Conservation (phyloP, 2,329 filamentous ascomycete genomes). For the Pseudopyricularia cyperi region DNA sequence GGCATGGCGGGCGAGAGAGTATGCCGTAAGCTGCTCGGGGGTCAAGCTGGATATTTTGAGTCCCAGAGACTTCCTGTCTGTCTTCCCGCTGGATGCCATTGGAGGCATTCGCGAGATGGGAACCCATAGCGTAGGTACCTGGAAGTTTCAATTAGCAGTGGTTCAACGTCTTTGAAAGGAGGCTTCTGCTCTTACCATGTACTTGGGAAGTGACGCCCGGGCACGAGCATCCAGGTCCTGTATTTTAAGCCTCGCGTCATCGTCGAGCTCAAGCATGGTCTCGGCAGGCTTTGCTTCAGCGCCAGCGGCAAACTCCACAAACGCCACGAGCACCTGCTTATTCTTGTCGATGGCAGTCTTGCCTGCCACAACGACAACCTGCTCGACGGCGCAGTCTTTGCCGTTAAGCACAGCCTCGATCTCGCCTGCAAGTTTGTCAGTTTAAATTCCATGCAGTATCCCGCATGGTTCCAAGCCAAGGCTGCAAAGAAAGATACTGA, state of each 20-base stretch:
- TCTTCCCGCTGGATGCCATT: conserved; percentile 13
- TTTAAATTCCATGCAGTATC: no score
- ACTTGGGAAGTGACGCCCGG: background rate
- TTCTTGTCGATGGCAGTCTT: background rate
- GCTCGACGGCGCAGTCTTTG: background rate
- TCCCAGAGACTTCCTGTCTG: conserved; percentile 3
- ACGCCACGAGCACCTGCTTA: background rate
- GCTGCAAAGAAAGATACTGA: background rate
- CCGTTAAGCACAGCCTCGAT: background rate
- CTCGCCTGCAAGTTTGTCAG: background rate
- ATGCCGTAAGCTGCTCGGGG: conserved; percentile 2
- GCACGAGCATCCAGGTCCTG: background rate
- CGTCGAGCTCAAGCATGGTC: background rate
- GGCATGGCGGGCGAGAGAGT: conserved; percentile 1
- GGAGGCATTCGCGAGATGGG: conserved; percentile 8
- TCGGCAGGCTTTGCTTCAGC: background rate
- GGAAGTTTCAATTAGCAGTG: conserved; percentile 3
- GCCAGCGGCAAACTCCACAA: background rate
- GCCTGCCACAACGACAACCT: background rate
- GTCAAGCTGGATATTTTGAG: background rate
- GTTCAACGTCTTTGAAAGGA: background rate
- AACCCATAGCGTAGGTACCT: conserved; percentile 13
- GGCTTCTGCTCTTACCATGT: background rate
- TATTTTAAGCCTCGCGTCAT: background rate
- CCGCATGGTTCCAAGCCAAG: no score